Base-by-base conservation (phyloP, 2,329 filamentous ascomycete genomes). In the Metarhizium robertsii region DNA sequence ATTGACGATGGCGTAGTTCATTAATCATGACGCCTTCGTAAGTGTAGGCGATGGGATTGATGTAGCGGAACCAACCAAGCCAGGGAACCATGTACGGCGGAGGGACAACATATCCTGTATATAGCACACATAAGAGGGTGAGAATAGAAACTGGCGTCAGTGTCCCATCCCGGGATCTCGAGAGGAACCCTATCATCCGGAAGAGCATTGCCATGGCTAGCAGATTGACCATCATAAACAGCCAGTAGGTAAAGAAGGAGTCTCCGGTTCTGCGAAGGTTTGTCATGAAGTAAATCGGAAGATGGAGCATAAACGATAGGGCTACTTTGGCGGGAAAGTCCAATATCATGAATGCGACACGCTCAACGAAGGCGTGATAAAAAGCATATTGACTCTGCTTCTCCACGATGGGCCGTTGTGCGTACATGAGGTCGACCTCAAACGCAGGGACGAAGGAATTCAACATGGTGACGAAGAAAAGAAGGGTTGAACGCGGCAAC, bases 381-480 rank as follows among this genome's bases (percentile, higher is more conserved):
- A 96, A 78, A n/a, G 90, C 90, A 67, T 95, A 96, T 55, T 87
- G 84, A 55, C 79, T 75, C 64, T 96, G 91, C 68, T 95, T 96
- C 67, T 95, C 90, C 59, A 96, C 89, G 63, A 96, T 95, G 1
- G 88, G 87, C 43, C 92, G 86, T 79, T 95, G 90, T 2, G 88
- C 83, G 66, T 92, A 96, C 5, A 95, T 79, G 25, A 25, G 0
- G 88, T 90, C 38, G 92, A 71, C 66, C 68, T 94, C 89, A 46
- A 92, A 79, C 54, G 87, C 87, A 67, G 83, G 87, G 59, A 85
- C 79, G 65, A 94, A 92, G 53, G 88, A 89, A 70, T 92, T 95
- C 75, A 92, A 84, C 58, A 95, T 76, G 64, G 90, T 84, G 61
- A 88, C 88, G 66, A 95, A 94, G 80, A 95, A 95, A 53, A 95